Evolutionary conservation across 192 early-diverging fungal genomes (phyloP), one percentile per base, ranked within the genome.

Genomic region (Coemansia sp.): DNA sequence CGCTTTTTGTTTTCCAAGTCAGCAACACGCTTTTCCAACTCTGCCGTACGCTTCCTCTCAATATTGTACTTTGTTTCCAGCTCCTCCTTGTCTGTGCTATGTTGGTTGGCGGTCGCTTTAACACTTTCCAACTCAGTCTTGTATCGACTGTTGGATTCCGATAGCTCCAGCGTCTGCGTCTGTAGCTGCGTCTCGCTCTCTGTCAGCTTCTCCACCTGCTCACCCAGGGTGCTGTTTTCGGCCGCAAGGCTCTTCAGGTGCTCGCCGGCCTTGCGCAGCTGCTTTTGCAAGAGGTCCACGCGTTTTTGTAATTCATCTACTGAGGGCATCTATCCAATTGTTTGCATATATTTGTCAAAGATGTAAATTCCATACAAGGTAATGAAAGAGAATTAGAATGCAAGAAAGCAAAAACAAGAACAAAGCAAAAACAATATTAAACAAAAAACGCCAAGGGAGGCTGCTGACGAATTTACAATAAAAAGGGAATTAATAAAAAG

Each of bases 171-270:
- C 42, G 59, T 41, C 68, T 72, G 68, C 46, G 65, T 55, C 51
- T 74, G 61, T 6, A 67, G 52, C 68, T 72, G 52, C 4, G 62
- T 36, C 22, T 78, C 69, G 52, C 70, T 67, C 12, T 54, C 69
- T n/a, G 65, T 68, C 32, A 85, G 64, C 51, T 46, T 67, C 9
- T 86, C 85, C 8, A 83, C 67, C 52, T 85, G 73, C 45, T 76
- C 71, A 8, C 67, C 67, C 2, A 85, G 68, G 6, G 72, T 55
- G 26, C 80, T 84, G 52, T 88, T 88, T 56, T 88, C 88, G 36
- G 86, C 65, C 0, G 78, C 73, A 9, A 90, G 61, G 16, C 77
- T 68, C 58, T 82, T 78, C 42, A 85, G 59, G 58, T 85, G 80
- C 48, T 78, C 84, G 54, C 76, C 74, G 2, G 84, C 84, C 55